Base-by-base conservation (phyloP, 163 green algal species). In the Prototheca wickerhamii region DNA sequence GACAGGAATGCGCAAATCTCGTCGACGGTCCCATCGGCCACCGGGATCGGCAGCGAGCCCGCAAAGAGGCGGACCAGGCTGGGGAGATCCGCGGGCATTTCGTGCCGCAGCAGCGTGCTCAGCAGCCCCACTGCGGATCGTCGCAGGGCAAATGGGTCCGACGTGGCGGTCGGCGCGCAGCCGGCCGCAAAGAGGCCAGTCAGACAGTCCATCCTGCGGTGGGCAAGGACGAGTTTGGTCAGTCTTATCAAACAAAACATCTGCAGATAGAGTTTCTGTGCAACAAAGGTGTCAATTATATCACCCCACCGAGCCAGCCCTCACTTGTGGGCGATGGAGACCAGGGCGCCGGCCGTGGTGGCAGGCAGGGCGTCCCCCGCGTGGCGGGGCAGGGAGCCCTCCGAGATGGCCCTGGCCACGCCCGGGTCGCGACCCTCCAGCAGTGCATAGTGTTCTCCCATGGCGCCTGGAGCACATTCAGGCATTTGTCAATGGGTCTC, bases 131-230 rank as follows among this genome's bases (percentile, higher is more conserved):
- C 92, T 7, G 93, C 92, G 1, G 79, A 78, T 15, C 93, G 79
- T 6, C 93, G 78, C n/a, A 98, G 80, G 28, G 84, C 91, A 65
- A 91, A 98, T 0, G 86, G 91, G 73, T 99, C 93, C 10, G 91
- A 80, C 4, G 71, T 86, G 4, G 90, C 89, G 7, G 81, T 89
- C 20, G 93, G 91, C 21, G 82, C 86, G 52, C 87, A 92, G 17
- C 87, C 89, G 7, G 87, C 92, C 0, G 90, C 89, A 64, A 95
- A 88, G 46, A 99, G 78, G 0, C 93, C 93, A 7, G 97, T 92
- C 40, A 99, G 71, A 30, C 82, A 89, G 71, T 99, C 93, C 44
- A 98, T 68, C 50, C 70, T 68, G 61, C 55, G 49, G 40, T 49
- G 20, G 29, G 32, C 37, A 18, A 35, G 37, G 26, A n/a, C 15